Conservation (phyloP, 2,329 filamentous ascomycete genomes). For the Colletotrichum costaricense region DNA sequence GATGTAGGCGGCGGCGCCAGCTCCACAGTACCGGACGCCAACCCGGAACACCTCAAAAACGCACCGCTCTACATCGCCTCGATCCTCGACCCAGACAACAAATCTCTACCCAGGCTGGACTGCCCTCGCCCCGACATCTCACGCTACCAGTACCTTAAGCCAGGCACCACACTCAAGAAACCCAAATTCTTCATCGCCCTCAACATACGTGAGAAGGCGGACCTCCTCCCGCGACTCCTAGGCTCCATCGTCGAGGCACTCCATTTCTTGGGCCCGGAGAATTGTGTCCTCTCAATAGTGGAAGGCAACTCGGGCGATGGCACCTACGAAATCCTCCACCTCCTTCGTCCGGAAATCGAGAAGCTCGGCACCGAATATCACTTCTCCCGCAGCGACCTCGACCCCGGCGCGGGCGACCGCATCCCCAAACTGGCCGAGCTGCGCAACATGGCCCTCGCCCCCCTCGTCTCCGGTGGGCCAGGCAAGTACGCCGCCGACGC, state of each 20-base stretch:
- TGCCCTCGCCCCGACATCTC: conserved; percentile 42
- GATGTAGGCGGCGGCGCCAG: background rate
- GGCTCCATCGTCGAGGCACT: conserved; percentile 63
- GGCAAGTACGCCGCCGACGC: conserved; percentile 39
- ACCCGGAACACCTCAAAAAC: conserved; percentile 16
- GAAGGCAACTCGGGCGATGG: conserved; percentile 67
- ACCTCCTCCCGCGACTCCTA: conserved; percentile 61
- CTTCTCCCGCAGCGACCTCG: conserved; percentile 53
- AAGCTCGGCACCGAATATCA: conserved; percentile 53
- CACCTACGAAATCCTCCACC: conserved; percentile 60
- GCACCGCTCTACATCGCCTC: conserved; percentile 40
- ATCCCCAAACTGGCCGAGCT: conserved; percentile 60
- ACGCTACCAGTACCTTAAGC: conserved; percentile 38
- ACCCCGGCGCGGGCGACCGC: conserved; percentile 56
- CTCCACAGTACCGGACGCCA: conserved; percentile 9
- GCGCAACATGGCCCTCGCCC: conserved; percentile 63
- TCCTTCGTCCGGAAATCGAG: conserved; percentile 52
- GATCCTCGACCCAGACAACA: conserved; percentile 43
- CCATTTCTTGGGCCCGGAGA: conserved; percentile 59
- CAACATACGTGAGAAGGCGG: conserved; percentile 57
- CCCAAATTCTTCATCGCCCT: conserved; percentile 63
- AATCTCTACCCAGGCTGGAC: conserved; percentile 38
- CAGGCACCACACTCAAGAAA: background rate
- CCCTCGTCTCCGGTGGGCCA: conserved; percentile 48
- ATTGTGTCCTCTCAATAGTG: conserved; percentile 65